Base-by-base conservation (phyloP, 1,284 basidiomycete species). In the Lentinula novae-zelandiae region DNA sequence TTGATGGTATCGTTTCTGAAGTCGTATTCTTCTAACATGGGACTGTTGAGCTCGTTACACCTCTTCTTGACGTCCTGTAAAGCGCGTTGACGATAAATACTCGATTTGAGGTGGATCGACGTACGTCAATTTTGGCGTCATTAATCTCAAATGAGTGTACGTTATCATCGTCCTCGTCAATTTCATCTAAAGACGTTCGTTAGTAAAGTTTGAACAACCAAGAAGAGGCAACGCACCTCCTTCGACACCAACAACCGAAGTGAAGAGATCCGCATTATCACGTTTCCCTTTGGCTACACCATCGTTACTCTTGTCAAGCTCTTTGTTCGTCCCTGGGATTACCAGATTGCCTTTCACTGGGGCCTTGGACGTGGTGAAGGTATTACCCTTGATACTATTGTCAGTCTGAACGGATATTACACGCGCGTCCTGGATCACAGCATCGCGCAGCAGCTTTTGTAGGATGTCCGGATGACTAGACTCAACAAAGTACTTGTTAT, bases 21-120 rank as follows among this genome's bases (percentile, higher is more conserved):
- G 73, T 98, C 96, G 71, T 98, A 98, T 74, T 98, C 96, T 73
- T 98, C 96, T 54, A 98, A 80, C 84, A 97, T 96, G 2, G 96
- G 96, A 66, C 95, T 94, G 70, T 97, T 94, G 48, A 98, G 83
- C 67, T 96, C 95, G 67, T 95, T 95, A 71, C 96, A 98, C 48
- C 92, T 86, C 67, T 92, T 92, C 74, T 96, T 95, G 60, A 96
- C 93, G 64, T 92, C 92, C 92, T 95, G 64, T 13, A 53, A 20
- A 52, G 2, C 8, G 33, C 20, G 15, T 42, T 31, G 9, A 33
- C 17, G 38, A 55, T 12, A 27, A 1, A 15, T 38, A 15, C 57
- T 48, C 52, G 40, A 20, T 55, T 10, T 46, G 31, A 61, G 60
- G 46, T 63, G 52, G 42, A 49, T 54, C 20, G 31, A 75, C 84